These are phyloP conservation scores for Fusarium anguioides DNA, from an alignment of 2,329 filamentous ascomycete genomes.

Conservation along the genomic window DNA sequence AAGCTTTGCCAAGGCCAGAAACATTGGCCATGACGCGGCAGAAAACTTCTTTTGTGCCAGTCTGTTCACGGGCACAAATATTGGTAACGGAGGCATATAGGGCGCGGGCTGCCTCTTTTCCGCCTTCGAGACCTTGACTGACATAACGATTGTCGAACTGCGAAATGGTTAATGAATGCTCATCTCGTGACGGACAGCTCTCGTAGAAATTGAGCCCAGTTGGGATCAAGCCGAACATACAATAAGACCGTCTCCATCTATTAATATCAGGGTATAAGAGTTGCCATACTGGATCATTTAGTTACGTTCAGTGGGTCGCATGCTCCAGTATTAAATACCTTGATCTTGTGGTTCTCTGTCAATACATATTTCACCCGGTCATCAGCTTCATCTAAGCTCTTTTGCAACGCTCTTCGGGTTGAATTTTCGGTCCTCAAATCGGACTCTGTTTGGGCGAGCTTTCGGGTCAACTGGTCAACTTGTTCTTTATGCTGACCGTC, in stretches of 20 bases:
- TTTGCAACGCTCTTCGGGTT: slow-evolving; percentile 62
- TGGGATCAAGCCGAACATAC: slow-evolving; percentile 50
- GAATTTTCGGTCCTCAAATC: slow-evolving; percentile 63
- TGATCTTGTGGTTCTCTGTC: slow-evolving; percentile 57
- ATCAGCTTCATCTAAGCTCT: slow-evolving; percentile 56
- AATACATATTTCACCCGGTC: slow-evolving; percentile 49
- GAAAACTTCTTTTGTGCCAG: slow-evolving; percentile 63
- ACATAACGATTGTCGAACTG: slow-evolving; percentile 70
- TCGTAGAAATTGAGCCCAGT: neutral
- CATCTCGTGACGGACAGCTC: neutral
- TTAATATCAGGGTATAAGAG: slow-evolving; percentile 68
- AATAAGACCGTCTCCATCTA: slow-evolving; percentile 72
- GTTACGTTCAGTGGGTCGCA: slow-evolving; percentile 24
- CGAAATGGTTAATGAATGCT: neutral
- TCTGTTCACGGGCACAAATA: slow-evolving; percentile 56
- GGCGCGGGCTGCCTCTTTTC: slow-evolving; percentile 62
- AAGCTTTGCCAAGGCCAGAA: slow-evolving; percentile 59
- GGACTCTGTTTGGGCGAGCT: slow-evolving; percentile 58
- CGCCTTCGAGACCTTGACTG: slow-evolving; percentile 65
- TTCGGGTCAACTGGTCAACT: slow-evolving; percentile 54
- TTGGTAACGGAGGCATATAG: slow-evolving; percentile 61
- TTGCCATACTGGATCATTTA: slow-evolving; percentile 60
- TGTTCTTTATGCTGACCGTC: slow-evolving; percentile 56
- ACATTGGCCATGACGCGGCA: slow-evolving; percentile 68
- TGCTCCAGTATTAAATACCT: slow-evolving; percentile 52